These are phyloP conservation scores for Hypoxylon cercidicola DNA, from an alignment of 495 filamentous ascomycete genomes.

Conservation along the genomic window DNA sequence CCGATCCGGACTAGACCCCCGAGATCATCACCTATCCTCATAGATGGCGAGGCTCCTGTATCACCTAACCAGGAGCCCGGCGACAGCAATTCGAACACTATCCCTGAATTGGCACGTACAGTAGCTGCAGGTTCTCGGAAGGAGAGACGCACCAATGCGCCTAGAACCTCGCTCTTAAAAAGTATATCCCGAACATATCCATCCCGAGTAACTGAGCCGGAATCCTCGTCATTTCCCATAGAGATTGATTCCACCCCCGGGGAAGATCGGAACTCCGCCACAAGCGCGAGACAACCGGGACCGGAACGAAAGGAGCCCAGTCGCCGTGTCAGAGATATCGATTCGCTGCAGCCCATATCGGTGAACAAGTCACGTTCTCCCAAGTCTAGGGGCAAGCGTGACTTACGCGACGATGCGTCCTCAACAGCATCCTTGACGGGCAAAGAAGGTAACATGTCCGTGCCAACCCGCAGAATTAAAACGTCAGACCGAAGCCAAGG, in stretches of 20 bases:
- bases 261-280: not conserved
- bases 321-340: not conserved
- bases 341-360: constrained; percentile 4
- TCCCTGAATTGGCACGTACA: not conserved
- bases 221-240: not conserved
- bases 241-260: too few relatives aligned
- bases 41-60: constrained; percentile 17
- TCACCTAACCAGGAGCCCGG: constrained; percentile 17
- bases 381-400: not conserved
- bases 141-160: not conserved
- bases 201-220: not conserved
- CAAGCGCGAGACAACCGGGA: not conserved
- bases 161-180: constrained; percentile 2
- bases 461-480: not conserved
- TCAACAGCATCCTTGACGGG: not conserved
- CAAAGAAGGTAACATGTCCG: not conserved
- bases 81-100: constrained; percentile 10
- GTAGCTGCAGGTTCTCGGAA: not conserved
- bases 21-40: constrained; percentile 18
- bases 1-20: constrained; percentile 34
- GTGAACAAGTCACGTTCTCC: not conserved
- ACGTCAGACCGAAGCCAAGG: not conserved
- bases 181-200: not conserved
- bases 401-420: not conserved
- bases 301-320: constrained; percentile 1